A percentile compares a stretch with the other conserved stretches of the same genome.
Evolutionary conservation across 2,329 filamentous ascomycete species (phyloP).

Genomic region (Hysterium pulicare): DNA sequence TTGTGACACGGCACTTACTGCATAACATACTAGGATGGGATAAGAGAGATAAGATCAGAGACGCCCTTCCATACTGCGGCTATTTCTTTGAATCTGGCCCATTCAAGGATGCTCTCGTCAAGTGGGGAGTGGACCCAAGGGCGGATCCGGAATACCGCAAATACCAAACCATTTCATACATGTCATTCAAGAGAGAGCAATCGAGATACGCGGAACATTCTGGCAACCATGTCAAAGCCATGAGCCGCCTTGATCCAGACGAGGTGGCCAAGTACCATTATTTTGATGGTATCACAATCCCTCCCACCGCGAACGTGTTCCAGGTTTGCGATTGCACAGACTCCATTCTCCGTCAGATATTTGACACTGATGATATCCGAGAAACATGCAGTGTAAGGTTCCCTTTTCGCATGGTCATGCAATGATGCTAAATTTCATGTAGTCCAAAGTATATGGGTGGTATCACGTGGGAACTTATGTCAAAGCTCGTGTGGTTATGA

Average conservation of each 20-base stretch:
- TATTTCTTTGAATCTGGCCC: slow-evolving; percentile 93
- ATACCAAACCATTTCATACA: slow-evolving; percentile 71
- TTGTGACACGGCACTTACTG: slow-evolving; percentile 82
- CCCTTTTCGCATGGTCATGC: slow-evolving; percentile 43
- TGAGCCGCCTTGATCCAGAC: too few species aligned
- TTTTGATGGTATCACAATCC: slow-evolving; percentile 75
- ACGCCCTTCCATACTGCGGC: slow-evolving; percentile 77
- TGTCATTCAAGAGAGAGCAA: slow-evolving; percentile 31
- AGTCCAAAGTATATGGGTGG: slow-evolving; percentile 65
- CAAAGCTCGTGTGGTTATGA: slow-evolving; percentile 84
- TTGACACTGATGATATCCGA: slow-evolving; percentile 57
- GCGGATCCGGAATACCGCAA: slow-evolving; percentile 69
- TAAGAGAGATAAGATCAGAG: slow-evolving; percentile 59
- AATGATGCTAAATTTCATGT: not conserved
- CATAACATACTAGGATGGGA: slow-evolving; percentile 65
- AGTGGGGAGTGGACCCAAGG: slow-evolving; percentile 83
- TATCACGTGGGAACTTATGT: slow-evolving; percentile 76
- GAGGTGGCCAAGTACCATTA: slow-evolving; percentile 54
- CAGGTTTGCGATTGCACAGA: slow-evolving; percentile 92
- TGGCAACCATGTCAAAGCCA: too few species aligned
- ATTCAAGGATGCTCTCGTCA: slow-evolving; percentile 83
- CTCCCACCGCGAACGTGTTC: slow-evolving; percentile 83
- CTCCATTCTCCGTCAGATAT: slow-evolving; percentile 64
- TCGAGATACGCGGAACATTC: slow-evolving; percentile 24
- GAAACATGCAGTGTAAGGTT: slow-evolving; percentile 55